Base-by-base conservation (phyloP, 139 green algal species). In the Pedinophyceae sp. region DNA sequence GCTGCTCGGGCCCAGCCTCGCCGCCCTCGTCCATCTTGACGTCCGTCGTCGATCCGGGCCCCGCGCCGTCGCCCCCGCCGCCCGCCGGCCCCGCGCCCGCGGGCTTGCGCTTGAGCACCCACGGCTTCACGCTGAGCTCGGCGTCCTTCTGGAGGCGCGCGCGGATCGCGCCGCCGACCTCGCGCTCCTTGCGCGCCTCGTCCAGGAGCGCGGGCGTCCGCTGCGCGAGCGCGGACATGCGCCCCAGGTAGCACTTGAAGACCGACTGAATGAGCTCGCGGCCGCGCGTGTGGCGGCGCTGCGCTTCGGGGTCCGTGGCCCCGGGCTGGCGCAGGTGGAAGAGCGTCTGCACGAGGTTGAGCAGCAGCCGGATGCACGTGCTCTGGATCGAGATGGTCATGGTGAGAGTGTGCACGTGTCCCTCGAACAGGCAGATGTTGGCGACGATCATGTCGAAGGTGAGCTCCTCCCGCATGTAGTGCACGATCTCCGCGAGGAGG, bases 261-360 rank as follows among this genome's bases (percentile, higher is more conserved):
- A 43, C 13, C 34, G 7, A 19, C 34, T 19, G 7, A 7, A 43
- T 7, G 10, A 43, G 34, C 10, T 43, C 10, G 34, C 34, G 34
- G 34, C 34, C 34, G 10, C 7, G 34, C n/a, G n/a, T n/a, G n/a
- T n/a, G n/a, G n/a, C n/a, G 34, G 34, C 34, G 34, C 34, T 7
- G 34, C 13, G 10, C 34, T 43, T 13, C 10, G 34, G 34, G 34
- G 34, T 43, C 34, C 10, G 10, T 13, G 7, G 34, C 10, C 10
- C 34, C 34, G 10, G 34, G 34, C 34, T 7, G 34, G 18, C 53
- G 45, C 25, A 67, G 30, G 18, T 27, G 38, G 60, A 85, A 91
- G 1, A 94, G 66, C 20, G 72, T 79, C 60, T 94, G 83, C 20
- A 88, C 79, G 52, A 94, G 62, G 62, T 89, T 91, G 46, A 89